Base-by-base conservation (phyloP, 1,284 basidiomycete genomes). In the Boletellus deceptivus region DNA sequence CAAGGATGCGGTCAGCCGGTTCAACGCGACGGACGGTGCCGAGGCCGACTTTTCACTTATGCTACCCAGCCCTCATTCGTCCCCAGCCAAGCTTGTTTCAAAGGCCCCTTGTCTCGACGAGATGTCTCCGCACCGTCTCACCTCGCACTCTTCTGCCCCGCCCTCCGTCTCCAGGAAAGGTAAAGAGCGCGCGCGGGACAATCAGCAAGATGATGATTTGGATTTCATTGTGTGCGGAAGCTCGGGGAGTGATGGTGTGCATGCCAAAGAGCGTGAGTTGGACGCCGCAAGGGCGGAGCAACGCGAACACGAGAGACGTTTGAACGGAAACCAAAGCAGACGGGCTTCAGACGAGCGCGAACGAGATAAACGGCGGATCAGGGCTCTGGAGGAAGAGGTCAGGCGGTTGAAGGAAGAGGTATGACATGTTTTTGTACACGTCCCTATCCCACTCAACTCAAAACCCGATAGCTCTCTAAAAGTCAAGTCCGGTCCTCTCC, bases 361-460 rank as follows among this genome's bases (percentile, higher is more conserved):
- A 22, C 68, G 65, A 31, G 84, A 89, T 60, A 85, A 86, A 60
- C 76, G 77, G 52, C 76, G 77, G 42, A 91, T 91, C 22, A 72
- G 69, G 47, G 69, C 73, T 55, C 72, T 91, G 4, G 88, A 91
- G 61, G 79, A 80, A 40, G 88, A 90, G 61, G 78, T 91, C 35
- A 67, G 68, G 43, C 62, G 72, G 43, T 63, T 91, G 43, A 82
- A 76, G 55, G 77, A 77, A 55, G 83, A 91, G 77, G 87, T 89
- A 51, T 7, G 70, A 37, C 6, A 10, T 2, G 1, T 37, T 39
- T 20, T 35, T n/a, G 25, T 17, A 48, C 59, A 14, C 41, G 34
- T 50, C 13, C 31, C 29, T 29, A 33, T 31, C 40, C 11, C 29
- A 29, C 33, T 43, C 29, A 9, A 20, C 49, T 48, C 55, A 9